Base-by-base conservation (phyloP, 139 green algal species). In the Spirogloea muscicola region DNA sequence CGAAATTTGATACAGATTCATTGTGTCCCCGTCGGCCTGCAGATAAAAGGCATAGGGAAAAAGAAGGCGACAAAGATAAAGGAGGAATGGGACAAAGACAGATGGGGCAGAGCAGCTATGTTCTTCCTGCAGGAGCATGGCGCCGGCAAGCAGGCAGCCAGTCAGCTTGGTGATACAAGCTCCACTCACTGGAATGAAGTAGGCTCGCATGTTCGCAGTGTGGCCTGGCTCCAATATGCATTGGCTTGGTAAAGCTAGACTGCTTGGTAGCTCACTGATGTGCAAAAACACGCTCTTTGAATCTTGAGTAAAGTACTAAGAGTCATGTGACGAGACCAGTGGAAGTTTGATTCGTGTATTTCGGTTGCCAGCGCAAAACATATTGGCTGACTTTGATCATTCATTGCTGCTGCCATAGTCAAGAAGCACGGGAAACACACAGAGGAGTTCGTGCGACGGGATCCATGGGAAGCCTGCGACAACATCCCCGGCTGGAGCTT, bases 61-160 rank as follows among this genome's bases (percentile, higher is more conserved):
- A 80, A 79, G 42, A 77, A 31, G 27, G 68, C 68, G n/a, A n/a
- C 21, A 4, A 77, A 74, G 41, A 77, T 77, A 33, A 52, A 49
- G 5, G 39, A 79, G 10, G 68, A 79, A 7, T 77, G 68, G 68
- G 31, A 82, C 3, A 42, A 67, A 29, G 4, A 39, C 3, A 74
- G 64, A 7, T 74, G 48, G 48, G 25, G 69, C 27, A 34, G 68
- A 43, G 68, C 6, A 7, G 68, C 64, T 33, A 77, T 80, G 64
- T 6, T 7, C 9, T 77, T 77, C 68, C 68, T 77, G 5, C 33
- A 13, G 31, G 68, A 77, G 25, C 65, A 77, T 58, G n/a, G 43
- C 69, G 64, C 59, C 34, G 31, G 63, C 7, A 5, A 41, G 38
- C 25, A 27, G 10, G 39, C 41, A 5, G 68, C 68, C 21, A 62